Percentiles rank a stretch among this genome's conserved stretches.
Conservation (phyloP, 2,329 filamentous ascomycete genomes). For the Coniochaeta sp. region DNA sequence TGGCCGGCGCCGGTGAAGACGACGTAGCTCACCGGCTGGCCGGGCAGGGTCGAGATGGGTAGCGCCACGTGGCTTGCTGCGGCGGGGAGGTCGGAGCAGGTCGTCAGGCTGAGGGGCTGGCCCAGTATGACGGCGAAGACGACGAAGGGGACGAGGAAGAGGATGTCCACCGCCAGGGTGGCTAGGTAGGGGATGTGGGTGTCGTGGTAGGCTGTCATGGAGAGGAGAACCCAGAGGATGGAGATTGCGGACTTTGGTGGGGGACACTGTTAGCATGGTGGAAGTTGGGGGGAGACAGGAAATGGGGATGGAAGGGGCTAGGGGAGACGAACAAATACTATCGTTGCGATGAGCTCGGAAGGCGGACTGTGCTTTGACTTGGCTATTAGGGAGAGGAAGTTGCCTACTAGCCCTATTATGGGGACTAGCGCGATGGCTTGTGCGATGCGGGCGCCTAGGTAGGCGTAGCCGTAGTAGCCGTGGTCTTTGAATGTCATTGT, state of each 20-base stretch:
- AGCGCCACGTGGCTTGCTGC: constrained; percentile 33
- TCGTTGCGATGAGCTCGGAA: constrained; percentile 66
- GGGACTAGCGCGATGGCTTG: constrained; percentile 65
- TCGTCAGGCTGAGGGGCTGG: constrained; percentile 70
- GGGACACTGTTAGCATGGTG: constrained; percentile 11
- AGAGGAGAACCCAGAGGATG: constrained; percentile 67
- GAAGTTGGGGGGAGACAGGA: neutral
- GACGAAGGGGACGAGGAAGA: constrained; percentile 69
- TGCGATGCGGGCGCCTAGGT: constrained; percentile 64
- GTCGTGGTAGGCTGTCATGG: constrained; percentile 20
- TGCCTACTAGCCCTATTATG: constrained; percentile 72
- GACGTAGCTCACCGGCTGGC: constrained; percentile 31
- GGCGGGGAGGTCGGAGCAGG: constrained; percentile 51
- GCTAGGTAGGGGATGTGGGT: constrained; percentile 77
- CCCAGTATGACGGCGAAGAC: constrained; percentile 72
- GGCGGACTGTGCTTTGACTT: constrained; percentile 58
- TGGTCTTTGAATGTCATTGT: constrained; percentile 16
- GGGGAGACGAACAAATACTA: constrained; percentile 63
- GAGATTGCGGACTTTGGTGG: constrained; percentile 66
- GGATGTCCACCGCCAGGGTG: constrained; percentile 55
- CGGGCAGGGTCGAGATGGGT: constrained; percentile 33
- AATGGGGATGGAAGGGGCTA: constrained; percentile 6
- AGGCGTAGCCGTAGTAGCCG: constrained; percentile 55
- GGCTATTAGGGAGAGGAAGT: constrained; percentile 75
- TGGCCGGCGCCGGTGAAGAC: constrained; percentile 44